A percentile compares a stretch with the other conserved stretches of the same genome.
Evolutionary conservation across 192 early-diverging fungal genomes (phyloP).

Genomic region (Coemansia sp.): DNA sequence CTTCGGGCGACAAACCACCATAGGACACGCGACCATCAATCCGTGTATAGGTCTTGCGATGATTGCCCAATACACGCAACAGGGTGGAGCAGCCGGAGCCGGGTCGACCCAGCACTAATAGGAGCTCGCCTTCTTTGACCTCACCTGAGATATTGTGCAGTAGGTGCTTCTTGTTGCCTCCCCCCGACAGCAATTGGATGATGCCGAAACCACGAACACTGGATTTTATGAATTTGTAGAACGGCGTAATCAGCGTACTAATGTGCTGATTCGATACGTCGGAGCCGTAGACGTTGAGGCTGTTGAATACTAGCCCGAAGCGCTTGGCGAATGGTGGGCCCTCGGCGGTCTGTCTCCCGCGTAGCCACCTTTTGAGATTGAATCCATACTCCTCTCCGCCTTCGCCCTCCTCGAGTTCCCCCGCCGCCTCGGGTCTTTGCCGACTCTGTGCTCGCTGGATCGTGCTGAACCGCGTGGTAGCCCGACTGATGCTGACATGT

Average conservation of each 20-base stretch:
- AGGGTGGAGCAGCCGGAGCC: slow-evolving; percentile 69
- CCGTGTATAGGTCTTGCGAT: slow-evolving; percentile 55
- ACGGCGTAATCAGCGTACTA: slow-evolving; percentile 34
- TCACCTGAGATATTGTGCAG: slow-evolving; percentile 63
- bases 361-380: slow-evolving; percentile 25
- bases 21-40: slow-evolving; percentile 63
- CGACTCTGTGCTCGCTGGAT: slow-evolving; percentile 32
- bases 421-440: not conserved
- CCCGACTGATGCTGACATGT: slow-evolving; percentile 38
- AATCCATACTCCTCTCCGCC: slow-evolving; percentile 10
- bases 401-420: not conserved
- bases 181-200: slow-evolving; percentile 2
- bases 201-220: slow-evolving; percentile 24
- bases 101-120: slow-evolving; percentile 67
- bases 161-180: slow-evolving; percentile 29
- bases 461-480: slow-evolving; percentile 27
- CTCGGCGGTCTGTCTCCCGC: slow-evolving; percentile 6
- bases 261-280: slow-evolving; percentile 44
- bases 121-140: slow-evolving; percentile 69
- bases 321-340: slow-evolving; percentile 46
- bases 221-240: slow-evolving; percentile 34
- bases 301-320: slow-evolving; percentile 38
- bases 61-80: slow-evolving; percentile 62
- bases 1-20: slow-evolving; percentile 61
- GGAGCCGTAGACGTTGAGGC: slow-evolving; percentile 38